These are phyloP conservation scores for Saccharum spontaneum DNA, from an alignment of 176 grass and related monocot genomes.

Conservation along the genomic window DNA sequence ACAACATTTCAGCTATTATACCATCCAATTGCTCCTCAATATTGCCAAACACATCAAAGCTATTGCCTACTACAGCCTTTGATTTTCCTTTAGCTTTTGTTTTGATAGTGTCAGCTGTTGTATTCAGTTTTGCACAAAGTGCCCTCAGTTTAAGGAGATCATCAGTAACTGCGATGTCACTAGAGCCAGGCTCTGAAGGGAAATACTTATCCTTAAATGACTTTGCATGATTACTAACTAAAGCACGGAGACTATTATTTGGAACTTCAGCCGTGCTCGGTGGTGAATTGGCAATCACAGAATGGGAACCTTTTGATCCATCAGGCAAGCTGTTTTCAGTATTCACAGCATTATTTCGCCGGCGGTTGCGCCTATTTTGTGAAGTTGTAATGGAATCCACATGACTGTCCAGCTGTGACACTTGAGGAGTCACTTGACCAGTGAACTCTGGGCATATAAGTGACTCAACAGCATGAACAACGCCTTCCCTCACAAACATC, in stretches of 20 bases:
- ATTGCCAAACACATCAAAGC: constrained; percentile 50
- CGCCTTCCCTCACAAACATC: constrained; percentile 91
- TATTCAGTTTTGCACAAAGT: constrained; percentile 75
- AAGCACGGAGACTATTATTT: constrained; percentile 52
- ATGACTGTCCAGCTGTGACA: constrained; percentile 37
- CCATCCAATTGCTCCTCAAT: constrained; percentile 64
- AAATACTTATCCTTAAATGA: constrained; percentile 86
- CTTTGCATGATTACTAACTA: constrained; percentile 71
- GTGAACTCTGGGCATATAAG: constrained; percentile 60
- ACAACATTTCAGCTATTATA: constrained; percentile 60
- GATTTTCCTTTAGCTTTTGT: constrained; percentile 81
- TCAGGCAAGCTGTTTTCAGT: constrained; percentile 48
- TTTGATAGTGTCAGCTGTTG: constrained; percentile 47
- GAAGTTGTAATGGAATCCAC: constrained; percentile 51
- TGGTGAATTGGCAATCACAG: constrained; percentile 35
- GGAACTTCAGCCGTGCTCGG: constrained; percentile 33
- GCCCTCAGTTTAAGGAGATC: constrained; percentile 62
- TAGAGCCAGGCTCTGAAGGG: constrained; percentile 51
- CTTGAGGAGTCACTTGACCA: constrained; percentile 38
- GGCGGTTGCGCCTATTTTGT: constrained; percentile 64
- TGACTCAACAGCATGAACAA: constrained; percentile 82
- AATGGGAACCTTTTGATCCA: constrained; percentile 54
- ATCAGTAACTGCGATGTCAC: constrained; percentile 69
- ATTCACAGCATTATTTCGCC: constrained; percentile 40
- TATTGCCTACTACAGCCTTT: constrained; percentile 43